Evolutionary conservation across 208 protist genomes (phyloP).

Genomic region (Leptomonas pyrrhocoris): DNA sequence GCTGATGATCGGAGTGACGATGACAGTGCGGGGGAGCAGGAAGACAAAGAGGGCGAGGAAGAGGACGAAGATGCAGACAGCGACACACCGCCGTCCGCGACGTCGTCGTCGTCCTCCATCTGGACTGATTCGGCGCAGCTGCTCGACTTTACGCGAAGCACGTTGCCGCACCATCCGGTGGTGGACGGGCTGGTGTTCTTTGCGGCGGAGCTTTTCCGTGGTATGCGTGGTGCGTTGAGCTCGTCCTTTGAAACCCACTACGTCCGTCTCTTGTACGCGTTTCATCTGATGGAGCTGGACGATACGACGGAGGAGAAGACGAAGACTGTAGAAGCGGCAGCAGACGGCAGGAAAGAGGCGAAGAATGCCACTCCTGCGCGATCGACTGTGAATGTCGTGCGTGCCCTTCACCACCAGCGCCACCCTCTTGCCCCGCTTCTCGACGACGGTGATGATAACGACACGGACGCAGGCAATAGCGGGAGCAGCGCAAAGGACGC

Average conservation of each 20-base stretch:
- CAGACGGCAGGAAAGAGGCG: background rate
- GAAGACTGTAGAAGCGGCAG: background rate
- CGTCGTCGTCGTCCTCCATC: conserved; percentile 18
- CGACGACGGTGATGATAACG: conserved; percentile 23
- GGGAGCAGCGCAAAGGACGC: background rate
- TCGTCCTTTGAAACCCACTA: conserved; percentile 81
- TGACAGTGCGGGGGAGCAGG: conserved; percentile 20
- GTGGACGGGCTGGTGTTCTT: conserved; percentile 73
- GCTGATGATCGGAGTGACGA: background rate
- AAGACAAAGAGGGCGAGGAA: conserved; percentile 12
- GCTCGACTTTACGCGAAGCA: conserved; percentile 46
- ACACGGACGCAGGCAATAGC: background rate
- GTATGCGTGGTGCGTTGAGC: conserved; percentile 81
- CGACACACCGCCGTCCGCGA: conserved; percentile 1
- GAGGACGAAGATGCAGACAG: background rate
- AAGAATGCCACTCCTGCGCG: background rate
- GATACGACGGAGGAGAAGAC: background rate
- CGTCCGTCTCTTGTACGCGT: conserved; percentile 50
- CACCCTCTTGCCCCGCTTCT: conserved; percentile 27
- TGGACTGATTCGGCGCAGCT: conserved; percentile 29
- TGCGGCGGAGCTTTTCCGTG: conserved; percentile 74
- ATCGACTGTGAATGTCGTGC: conserved; percentile 23
- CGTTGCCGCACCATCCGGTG: conserved; percentile 56
- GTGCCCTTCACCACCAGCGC: conserved; percentile 16
- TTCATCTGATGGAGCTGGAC: conserved; percentile 37